Base-by-base conservation (phyloP, 805 yeast genomes). In the Kodamaea laetipori region DNA sequence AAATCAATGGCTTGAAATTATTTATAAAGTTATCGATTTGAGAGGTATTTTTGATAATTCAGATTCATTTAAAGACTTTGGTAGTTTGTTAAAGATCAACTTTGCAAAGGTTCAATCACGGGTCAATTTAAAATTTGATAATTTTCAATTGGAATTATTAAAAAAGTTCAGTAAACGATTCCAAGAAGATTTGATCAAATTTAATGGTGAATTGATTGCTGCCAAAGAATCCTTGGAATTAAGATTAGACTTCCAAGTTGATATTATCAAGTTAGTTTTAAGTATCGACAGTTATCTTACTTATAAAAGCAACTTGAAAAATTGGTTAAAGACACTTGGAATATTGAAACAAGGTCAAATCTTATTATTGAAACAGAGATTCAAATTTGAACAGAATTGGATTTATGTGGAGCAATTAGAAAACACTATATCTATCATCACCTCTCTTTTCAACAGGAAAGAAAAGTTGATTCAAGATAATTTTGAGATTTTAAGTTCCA, bases 371-470 rank as follows among this genome's bases (percentile, higher is more conserved):
- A 68, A 72, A 21, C 64, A 70, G n/a, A 63, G 83, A 34, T 74
- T 63, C 47, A 67, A 66, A 16, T 73, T 79, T 39, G 77, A 83
- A 0, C 26, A 61, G 0, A 73, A 74, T 21, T 84, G 90, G 84
- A 48, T 82, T 0, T 78, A 67, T 55, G 67, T 66, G 37, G 94
- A 85, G 31, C 95, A 87, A 51, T 44, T 87, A 0, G 80, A 77
- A 10, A 69, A 66, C 39, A 80, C 77, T 41, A 56, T 71, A 42
- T 53, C 64, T 0, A 66, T 79, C 1, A 54, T 82, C 24, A 41
- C 50, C 1, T 68, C 76, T 27, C 56, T 77, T 8, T 41, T 75
- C 33, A 48, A 49, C 3, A 51, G 56, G 28, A 67, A 77, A 50
- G 55, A 61, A 7, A 48, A 43, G 1, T 48, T 67, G 2, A 64